Evolutionary conservation across 2,329 filamentous ascomycete species (phyloP).

Genomic region (Rhytidhysteron rufulum): DNA sequence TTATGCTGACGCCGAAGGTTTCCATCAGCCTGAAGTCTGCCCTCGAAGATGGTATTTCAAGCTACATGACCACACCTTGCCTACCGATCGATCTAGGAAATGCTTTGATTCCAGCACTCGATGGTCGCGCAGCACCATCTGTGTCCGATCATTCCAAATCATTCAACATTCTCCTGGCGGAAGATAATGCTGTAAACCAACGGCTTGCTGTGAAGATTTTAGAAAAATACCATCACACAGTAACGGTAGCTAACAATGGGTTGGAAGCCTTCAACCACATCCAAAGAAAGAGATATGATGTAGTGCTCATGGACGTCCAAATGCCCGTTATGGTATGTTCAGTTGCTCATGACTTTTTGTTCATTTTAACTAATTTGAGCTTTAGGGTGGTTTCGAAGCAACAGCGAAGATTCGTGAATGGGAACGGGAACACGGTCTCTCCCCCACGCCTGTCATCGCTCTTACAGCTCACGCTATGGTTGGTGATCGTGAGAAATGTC

Average conservation of each 20-base stretch:
- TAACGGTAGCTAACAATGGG: slow-evolving; percentile 92
- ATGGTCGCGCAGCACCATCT: slow-evolving; percentile 86
- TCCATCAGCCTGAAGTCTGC: slow-evolving; percentile 91
- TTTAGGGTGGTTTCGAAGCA: slow-evolving; percentile 87
- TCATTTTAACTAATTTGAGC: slow-evolving; percentile 35
- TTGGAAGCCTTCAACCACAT: slow-evolving; percentile 90
- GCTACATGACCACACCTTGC: slow-evolving; percentile 97
- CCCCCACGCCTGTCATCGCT: slow-evolving; percentile 91
- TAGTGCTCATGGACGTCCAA: slow-evolving; percentile 98
- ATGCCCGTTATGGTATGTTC: slow-evolving; percentile 93
- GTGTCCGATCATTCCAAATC: slow-evolving; percentile 92
- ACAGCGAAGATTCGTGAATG: slow-evolving; percentile 96
- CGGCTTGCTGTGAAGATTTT: slow-evolving; percentile 93
- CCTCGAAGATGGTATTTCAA: slow-evolving; percentile 93
- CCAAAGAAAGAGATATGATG: slow-evolving; percentile 88
- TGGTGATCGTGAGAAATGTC: slow-evolving; percentile 95
- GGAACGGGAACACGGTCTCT: slow-evolving; percentile 74
- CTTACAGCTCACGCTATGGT: slow-evolving; percentile 98
- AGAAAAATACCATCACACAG: slow-evolving; percentile 91
- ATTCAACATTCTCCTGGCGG: slow-evolving; percentile 90
- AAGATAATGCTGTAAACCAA: slow-evolving; percentile 98
- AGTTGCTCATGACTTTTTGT: background rate
- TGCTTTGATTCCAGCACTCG: slow-evolving; percentile 90
- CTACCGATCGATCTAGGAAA: slow-evolving; percentile 91
- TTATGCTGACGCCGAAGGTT: slow-evolving; percentile 82